A percentile compares a stretch with the other conserved stretches of the same genome.
Evolutionary conservation across 2,329 filamentous ascomycete species (phyloP).

Genomic region (Penicillium sp.): DNA sequence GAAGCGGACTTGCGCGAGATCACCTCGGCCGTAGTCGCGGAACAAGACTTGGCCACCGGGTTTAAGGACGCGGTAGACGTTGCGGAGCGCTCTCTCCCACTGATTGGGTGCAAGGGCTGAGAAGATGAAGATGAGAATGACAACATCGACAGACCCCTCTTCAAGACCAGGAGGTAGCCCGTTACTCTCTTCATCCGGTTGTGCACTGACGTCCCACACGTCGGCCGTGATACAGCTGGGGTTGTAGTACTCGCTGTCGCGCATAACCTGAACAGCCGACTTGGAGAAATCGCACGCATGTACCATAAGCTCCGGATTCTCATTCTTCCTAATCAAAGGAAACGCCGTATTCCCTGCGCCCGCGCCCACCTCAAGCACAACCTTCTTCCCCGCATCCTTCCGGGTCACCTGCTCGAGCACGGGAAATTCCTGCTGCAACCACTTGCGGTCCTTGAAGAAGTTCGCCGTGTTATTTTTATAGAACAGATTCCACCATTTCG

Average conservation of each 20-base stretch:
- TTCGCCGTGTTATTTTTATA: conserved; percentile 98
- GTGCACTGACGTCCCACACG: conserved; percentile 87
- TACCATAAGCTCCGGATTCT: conserved; percentile 79
- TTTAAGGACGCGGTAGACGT: conserved; percentile 82
- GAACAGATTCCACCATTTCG: conserved; percentile 97
- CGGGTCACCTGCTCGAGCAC: conserved; percentile 77
- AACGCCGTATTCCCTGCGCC: conserved; percentile 97
- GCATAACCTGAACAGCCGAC: conserved; percentile 92
- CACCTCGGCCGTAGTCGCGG: conserved; percentile 93
- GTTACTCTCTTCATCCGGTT: conserved; percentile 53
- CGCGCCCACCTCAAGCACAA: conserved; percentile 87
- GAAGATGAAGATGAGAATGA: conserved; percentile 97
- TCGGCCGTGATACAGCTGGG: conserved; percentile 77
- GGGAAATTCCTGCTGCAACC: conserved; percentile 95
- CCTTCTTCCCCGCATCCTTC: conserved; percentile 69
- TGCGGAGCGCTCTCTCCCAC: conserved; percentile 81
- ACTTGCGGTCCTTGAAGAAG: conserved; percentile 99
- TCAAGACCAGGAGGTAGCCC: conserved; percentile 74
- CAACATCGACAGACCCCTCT: conserved; percentile 84
- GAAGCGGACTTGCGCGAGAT: conserved; percentile 95
- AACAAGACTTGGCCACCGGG: conserved; percentile 93
- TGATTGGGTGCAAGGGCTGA: conserved; percentile 84
- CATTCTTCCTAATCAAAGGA: conserved; percentile 81
- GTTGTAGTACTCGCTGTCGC: conserved; percentile 76
- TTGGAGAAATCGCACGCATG: conserved; percentile 97